Percentiles rank a stretch among this genome's conserved stretches.
Conservation (phyloP, 148 eudicot species). For the Salicornia ramosissima region DNA sequence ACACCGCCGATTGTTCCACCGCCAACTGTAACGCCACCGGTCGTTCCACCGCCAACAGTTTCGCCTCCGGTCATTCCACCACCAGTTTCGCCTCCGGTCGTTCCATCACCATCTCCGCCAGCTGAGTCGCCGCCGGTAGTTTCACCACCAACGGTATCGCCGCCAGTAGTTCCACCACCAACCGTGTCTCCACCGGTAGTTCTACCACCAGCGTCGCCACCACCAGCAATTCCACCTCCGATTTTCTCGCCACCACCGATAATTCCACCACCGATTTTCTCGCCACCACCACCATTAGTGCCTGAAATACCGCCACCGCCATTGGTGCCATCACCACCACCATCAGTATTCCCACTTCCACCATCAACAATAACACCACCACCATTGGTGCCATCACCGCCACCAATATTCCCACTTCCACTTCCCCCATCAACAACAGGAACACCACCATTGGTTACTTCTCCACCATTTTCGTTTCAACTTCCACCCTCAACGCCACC, state of each 20-base stretch:
- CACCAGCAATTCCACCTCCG: background rate
- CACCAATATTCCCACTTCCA: background rate
- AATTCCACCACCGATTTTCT: background rate
- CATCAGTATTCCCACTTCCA: background rate
- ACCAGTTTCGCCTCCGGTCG: background rate
- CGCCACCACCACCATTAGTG: background rate
- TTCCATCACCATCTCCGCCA: background rate
- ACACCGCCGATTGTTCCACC: background rate
- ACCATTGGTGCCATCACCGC: background rate
- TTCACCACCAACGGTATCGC: background rate
- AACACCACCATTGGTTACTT: background rate
- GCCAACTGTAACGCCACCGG: constrained; percentile 9
- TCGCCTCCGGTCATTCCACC: background rate
- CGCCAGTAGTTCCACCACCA: background rate
- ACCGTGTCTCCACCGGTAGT: background rate
- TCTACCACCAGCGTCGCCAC: background rate
- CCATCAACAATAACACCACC: constrained; percentile 10
- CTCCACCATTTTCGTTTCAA: background rate
- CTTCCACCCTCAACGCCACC: background rate
- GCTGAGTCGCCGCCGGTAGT: background rate
- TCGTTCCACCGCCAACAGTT: background rate
- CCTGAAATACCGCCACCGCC: background rate
- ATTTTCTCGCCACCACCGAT: background rate
- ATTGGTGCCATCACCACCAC: constrained; percentile 1
- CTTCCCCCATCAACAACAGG: background rate